Conservation (phyloP, 306 rosid species). For the Vachellia collinsii region DNA sequence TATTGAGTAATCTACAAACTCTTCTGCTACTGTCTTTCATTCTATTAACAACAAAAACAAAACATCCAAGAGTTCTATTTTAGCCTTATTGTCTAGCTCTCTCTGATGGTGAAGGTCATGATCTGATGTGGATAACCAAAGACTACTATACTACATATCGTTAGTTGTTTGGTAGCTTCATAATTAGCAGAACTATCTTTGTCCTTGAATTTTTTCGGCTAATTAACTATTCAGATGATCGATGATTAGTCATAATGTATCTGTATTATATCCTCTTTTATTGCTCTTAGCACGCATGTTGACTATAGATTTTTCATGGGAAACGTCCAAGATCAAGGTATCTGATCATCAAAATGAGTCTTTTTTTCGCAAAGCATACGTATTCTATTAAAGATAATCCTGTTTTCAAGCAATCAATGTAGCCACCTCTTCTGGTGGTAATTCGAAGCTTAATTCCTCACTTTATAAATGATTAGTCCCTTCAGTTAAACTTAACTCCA, state of each 20-base stretch:
- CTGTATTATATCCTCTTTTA: background rate
- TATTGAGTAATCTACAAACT: conserved; percentile 38
- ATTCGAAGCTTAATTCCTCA: no score
- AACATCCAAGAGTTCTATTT: background rate
- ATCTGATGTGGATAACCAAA: conserved; percentile 38
- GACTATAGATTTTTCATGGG: background rate
- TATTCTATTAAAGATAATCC: no score
- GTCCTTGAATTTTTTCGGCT: conserved; percentile 29
- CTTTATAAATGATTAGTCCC: no score
- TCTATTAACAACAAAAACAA: background rate
- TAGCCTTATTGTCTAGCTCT: conserved; percentile 2
- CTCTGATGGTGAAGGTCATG: background rate
- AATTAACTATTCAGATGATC: background rate
- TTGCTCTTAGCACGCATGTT: background rate
- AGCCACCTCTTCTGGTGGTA: no score
- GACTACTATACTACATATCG: conserved; percentile 25
- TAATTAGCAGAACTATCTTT: conserved; percentile 11
- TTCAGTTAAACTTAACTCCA: no score
- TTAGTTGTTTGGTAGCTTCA: conserved; percentile 27
- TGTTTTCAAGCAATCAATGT: no score
- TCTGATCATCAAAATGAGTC: background rate
- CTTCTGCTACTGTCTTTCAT: background rate
- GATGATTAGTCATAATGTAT: background rate
- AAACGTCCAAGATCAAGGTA: background rate
- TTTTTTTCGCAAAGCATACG: no score